Percentiles rank a stretch among this genome's conserved stretches.
phyloP scores from a whole-genome alignment of 768 basidiomycete species.

The Neoboletus magnificus region DNA sequence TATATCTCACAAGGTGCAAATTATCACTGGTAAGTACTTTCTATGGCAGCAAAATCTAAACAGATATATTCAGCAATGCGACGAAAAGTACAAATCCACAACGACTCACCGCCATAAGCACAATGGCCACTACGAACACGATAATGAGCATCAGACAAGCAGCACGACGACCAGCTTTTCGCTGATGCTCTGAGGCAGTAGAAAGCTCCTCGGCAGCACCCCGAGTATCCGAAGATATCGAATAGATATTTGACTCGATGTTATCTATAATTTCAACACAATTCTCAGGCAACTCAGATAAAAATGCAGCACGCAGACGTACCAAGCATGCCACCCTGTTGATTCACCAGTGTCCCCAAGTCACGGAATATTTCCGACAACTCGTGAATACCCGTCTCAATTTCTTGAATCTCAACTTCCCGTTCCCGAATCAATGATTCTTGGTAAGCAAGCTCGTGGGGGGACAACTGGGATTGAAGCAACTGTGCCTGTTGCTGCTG shows the following conservation, averaged over 20 bases:
- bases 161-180: conserved; percentile 87
- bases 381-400: conserved; percentile 96
- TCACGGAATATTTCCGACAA: conserved; percentile 95
- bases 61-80: neutral
- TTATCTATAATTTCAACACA: conserved; percentile 57
- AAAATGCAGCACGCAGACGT: conserved; percentile 24
- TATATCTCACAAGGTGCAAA: neutral
- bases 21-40: neutral
- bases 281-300: neutral
- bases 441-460: conserved; percentile 92
- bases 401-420: conserved; percentile 92
- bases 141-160: conserved; percentile 88
- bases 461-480: conserved; percentile 72
- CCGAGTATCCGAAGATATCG: conserved; percentile 76
- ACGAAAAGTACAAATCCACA: neutral
- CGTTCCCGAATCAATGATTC: conserved; percentile 82
- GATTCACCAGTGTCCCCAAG: conserved; percentile 88
- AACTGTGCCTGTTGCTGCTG: conserved; percentile 68
- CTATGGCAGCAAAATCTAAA: conserved; percentile 28
- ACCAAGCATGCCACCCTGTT: conserved; percentile 96
- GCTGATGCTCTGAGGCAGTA: conserved; percentile 90
- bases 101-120: conserved; percentile 82
- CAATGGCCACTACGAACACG: conserved; percentile 80
- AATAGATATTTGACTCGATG: conserved; percentile 90
- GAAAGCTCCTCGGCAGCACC: conserved; percentile 84